Base-by-base conservation (phyloP, 306 rosid species). In the Neltuma alba region DNA sequence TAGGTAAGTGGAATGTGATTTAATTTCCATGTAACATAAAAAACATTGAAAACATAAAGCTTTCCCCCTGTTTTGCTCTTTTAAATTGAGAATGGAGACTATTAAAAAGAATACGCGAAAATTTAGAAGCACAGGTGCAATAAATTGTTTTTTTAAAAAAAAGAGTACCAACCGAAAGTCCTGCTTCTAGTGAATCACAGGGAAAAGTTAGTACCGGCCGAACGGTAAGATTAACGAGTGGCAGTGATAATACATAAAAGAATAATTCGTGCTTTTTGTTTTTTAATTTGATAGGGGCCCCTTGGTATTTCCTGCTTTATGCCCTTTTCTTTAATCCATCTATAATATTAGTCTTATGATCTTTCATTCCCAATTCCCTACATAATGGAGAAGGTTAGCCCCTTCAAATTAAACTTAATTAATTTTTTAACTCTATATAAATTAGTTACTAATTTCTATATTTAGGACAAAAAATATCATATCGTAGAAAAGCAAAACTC, bases 271-370 rank as follows among this genome's bases (percentile, higher is more conserved):
- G 61, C 61, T 7, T 50, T 7, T 50, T 7, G 10, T 72, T 72
- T 70, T 4, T 2, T 79, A 12, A 8, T 3, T 47, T 27, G 65
- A 12, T 55, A 64, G 42, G 23, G 57, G 78, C 66, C 25, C 25
- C 10, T 41, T 72, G 68, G 82, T 65, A 23, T 72, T 28, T 37
- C n/a, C 72, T 44, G 2, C 76, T 36, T 25, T 12, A 60, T 28
- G 7, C 23, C 33, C 30, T 25, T 1, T 4, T 60, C 18, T 18
- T 8, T 33, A 10, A 3, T 18, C 14, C 47, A 47, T 4, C 0
- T 14, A 44, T 42, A 1, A 2, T 42, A 1, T 2, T 2, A 20
- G 58, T 7, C 27, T 52, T n/a, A 9, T 20, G 27, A 7, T 52
- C 58, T 52, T 52, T 52, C 58, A 7, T 52, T 20, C 58, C 23